A percentile compares a stretch with the other conserved stretches of the same genome.
Conservation (phyloP, 495 filamentous ascomycete species). For the Apiosordaria backusii region DNA sequence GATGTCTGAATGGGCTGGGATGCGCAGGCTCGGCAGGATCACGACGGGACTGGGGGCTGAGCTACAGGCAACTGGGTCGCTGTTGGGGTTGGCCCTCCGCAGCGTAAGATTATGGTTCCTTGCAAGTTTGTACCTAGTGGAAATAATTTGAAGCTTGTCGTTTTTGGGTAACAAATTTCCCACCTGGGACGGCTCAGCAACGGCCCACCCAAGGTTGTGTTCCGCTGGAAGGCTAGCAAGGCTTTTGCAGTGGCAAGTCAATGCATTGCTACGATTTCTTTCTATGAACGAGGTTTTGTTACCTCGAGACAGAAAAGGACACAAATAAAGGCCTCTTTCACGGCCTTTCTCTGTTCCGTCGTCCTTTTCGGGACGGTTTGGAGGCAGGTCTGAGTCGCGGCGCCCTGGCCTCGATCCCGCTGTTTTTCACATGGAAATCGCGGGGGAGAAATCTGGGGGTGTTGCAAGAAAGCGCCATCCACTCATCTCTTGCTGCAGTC, state of each 20-base stretch:
- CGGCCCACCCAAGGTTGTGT: slow-evolving; percentile 6
- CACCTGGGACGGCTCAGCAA: slow-evolving; percentile 7
- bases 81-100: background rate
- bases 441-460: background rate
- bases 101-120: slow-evolving; percentile 14
- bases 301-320: background rate
- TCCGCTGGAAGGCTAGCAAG: slow-evolving; percentile 1
- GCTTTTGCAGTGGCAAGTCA: background rate
- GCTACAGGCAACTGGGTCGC: slow-evolving; percentile 6
- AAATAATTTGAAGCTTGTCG: slow-evolving; percentile 21
- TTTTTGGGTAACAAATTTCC: slow-evolving; percentile 29
- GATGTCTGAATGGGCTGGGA: slow-evolving; percentile 7
- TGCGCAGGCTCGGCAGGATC: slow-evolving; percentile 12
- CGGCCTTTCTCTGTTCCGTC: background rate
- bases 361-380: background rate
- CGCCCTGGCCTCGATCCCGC: background rate
- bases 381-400: slow-evolving; percentile 1
- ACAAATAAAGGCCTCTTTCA: background rate
- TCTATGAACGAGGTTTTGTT: background rate
- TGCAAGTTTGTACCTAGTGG: background rate
- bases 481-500: background rate
- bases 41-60: slow-evolving; percentile 17
- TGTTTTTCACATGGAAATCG: slow-evolving; percentile 9
- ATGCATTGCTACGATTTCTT: no score
- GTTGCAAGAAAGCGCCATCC: background rate